phyloP scores from a whole-genome alignment of 73 alveolate species.

The Paramecium caudatum region DNA sequence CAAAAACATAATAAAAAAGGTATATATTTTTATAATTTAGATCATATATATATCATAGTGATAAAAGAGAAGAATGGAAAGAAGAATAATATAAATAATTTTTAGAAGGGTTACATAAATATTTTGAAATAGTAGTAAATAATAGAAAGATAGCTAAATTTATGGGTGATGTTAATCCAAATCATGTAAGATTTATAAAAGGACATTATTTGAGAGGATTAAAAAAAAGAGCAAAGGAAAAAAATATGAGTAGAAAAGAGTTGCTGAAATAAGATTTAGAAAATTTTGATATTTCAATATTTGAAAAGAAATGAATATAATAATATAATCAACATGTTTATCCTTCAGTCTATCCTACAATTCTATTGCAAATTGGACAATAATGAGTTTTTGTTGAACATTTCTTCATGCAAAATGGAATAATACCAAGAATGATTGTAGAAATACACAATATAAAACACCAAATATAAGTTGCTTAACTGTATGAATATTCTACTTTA shows the following conservation, averaged over 20 bases:
- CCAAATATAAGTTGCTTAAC: constrained; percentile 38
- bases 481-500: not conserved
- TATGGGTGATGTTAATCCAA: constrained; percentile 67
- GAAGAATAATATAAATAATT: constrained; percentile 27
- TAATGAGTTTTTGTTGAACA: constrained; percentile 30
- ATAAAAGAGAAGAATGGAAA: constrained; percentile 56
- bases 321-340: constrained; percentile 21
- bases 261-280: constrained; percentile 46
- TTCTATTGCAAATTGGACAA: constrained; percentile 11
- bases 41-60: constrained; percentile 50
- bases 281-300: constrained; percentile 46
- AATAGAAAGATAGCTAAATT: constrained; percentile 52
- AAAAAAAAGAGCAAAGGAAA: constrained; percentile 64
- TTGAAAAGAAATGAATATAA: constrained; percentile 59
- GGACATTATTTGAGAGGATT: constrained; percentile 42
- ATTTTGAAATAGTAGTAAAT: constrained; percentile 69
- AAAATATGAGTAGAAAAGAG: constrained; percentile 56
- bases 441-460: constrained; percentile 11
- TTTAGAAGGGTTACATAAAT: constrained; percentile 44
- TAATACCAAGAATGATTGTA: not conserved
- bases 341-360: constrained; percentile 38
- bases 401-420: constrained; percentile 40
- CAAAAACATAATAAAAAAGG: constrained; percentile 49
- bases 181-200: constrained; percentile 62
- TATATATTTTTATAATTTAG: not conserved